These are phyloP conservation scores for Zasmidium cellare DNA, from an alignment of 2,329 filamentous ascomycete genomes.

Conservation along the genomic window DNA sequence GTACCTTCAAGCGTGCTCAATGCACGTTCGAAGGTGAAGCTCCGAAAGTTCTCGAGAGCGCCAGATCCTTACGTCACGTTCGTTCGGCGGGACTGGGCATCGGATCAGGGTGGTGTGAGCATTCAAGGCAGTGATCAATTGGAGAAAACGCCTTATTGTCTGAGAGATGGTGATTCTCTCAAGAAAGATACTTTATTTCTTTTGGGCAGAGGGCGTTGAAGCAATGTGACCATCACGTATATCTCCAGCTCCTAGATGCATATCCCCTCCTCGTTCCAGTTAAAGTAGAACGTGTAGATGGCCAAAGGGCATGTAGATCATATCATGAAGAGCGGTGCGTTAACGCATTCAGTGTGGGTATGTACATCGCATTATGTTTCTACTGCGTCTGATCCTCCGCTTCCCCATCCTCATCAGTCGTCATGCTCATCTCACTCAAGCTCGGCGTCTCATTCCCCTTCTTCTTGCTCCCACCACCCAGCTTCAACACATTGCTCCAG, in stretches of 20 bases:
- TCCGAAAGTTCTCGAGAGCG: background rate
- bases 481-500: slow-evolving; percentile 48
- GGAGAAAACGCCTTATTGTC: too few species aligned
- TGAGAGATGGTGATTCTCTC: too few species aligned
- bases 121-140: background rate
- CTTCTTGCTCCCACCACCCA: slow-evolving; percentile 35
- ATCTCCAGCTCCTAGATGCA: too few species aligned
- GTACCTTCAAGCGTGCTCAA: background rate
- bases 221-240: too few species aligned
- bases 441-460: slow-evolving; percentile 44
- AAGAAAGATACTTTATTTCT: too few species aligned
- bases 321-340: too few species aligned
- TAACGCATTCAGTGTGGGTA: too few species aligned
- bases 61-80: background rate
- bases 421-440: slow-evolving; percentile 45
- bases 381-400: slow-evolving; percentile 13
- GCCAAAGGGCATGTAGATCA: too few species aligned
- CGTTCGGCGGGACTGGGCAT: background rate
- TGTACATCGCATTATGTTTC: too few species aligned
- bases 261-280: too few species aligned
- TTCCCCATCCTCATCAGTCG: slow-evolving; percentile 21
- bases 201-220: too few species aligned
- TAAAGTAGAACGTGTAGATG: too few species aligned
- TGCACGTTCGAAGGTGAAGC: background rate
- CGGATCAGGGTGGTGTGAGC: background rate